A percentile compares a stretch with the other conserved stretches of the same genome.
Conservation (phyloP, 176 grass and related monocot genomes). For the Eragrostis nindensis region DNA sequence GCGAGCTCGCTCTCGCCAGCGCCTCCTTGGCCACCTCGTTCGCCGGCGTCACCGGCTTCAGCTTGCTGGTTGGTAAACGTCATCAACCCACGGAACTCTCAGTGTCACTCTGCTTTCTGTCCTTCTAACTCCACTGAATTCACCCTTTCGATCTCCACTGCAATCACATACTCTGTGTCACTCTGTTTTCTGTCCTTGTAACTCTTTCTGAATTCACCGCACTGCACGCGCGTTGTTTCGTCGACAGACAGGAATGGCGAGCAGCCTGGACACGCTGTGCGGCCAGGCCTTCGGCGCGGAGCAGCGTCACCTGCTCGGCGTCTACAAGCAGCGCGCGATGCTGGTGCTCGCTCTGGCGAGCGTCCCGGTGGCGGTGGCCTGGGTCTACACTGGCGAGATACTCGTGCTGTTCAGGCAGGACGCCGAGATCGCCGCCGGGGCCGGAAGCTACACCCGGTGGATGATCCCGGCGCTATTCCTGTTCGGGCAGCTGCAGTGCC, state of each 20-base stretch:
- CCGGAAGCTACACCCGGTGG: slow-evolving; percentile 38
- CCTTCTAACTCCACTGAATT: no score
- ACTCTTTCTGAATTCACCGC: no score
- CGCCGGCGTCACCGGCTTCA: no score
- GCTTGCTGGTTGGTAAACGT: no score
- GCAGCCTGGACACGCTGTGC: slow-evolving; percentile 40
- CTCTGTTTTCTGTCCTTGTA: no score
- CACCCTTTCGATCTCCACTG: no score
- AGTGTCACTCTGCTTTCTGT: no score
- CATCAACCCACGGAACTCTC: no score
- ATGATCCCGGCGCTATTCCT: slow-evolving; percentile 16
- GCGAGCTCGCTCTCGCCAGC: no score
- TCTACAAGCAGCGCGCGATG: slow-evolving; percentile 56
- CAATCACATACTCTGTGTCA: no score
- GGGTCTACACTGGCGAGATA: slow-evolving; percentile 44
- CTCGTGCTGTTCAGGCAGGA: slow-evolving; percentile 51
- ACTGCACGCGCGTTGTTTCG: no score
- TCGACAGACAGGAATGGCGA: slow-evolving; percentile 7
- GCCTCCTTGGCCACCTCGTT: no score
- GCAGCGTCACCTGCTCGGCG: slow-evolving; percentile 36
- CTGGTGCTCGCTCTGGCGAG: slow-evolving; percentile 35
- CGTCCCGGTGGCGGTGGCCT: slow-evolving; percentile 25
- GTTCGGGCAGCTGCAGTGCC: slow-evolving; percentile 29
- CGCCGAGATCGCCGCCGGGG: slow-evolving; percentile 37
- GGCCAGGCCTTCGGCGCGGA: slow-evolving; percentile 60